Evolutionary conservation across 106 monocot species (phyloP).

Genomic region (Dendrobium catenatum): DNA sequence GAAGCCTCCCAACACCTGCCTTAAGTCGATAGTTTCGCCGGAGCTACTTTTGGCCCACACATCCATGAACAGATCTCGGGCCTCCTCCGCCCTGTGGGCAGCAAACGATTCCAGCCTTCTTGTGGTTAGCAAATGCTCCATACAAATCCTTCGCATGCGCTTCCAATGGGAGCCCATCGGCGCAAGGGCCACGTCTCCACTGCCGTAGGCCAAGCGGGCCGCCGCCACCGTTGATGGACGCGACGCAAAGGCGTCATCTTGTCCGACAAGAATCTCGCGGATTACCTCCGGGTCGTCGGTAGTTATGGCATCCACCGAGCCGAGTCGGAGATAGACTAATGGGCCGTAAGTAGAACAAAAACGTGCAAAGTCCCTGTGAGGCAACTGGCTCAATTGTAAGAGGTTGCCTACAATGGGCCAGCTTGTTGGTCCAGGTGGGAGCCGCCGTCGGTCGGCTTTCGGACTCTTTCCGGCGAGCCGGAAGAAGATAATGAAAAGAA

Average conservation of each 20-base stretch:
- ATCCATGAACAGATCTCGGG: slow-evolving; percentile 5
- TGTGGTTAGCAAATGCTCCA: slow-evolving; percentile 86
- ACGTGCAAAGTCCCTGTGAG: slow-evolving; percentile 62
- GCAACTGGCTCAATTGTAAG: slow-evolving; percentile 53
- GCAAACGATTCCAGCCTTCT: slow-evolving; percentile 62
- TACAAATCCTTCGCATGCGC: slow-evolving; percentile 80
- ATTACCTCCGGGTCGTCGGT: slow-evolving; percentile 74
- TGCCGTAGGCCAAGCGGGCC: slow-evolving; percentile 62
- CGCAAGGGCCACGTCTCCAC: slow-evolving; percentile 75
- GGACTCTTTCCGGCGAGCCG: neutral
- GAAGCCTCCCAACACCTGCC: slow-evolving; percentile 51
- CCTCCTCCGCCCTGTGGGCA: slow-evolving; percentile 40
- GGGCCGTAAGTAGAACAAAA: slow-evolving; percentile 66
- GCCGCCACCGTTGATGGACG: slow-evolving; percentile 69
- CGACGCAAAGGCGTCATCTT: slow-evolving; percentile 82
- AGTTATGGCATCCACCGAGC: slow-evolving; percentile 57
- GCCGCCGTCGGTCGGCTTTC: neutral
- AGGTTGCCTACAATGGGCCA: slow-evolving; percentile 88
- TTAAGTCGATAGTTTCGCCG: slow-evolving; percentile 10
- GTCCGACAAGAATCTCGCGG: slow-evolving; percentile 73
- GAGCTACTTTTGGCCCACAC: slow-evolving; percentile 5
- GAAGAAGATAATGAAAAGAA: neutral
- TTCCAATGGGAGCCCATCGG: slow-evolving; percentile 80
- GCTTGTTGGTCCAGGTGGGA: slow-evolving; percentile 71
- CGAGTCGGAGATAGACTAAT: slow-evolving; percentile 80